Conservation (phyloP, 2,329 filamentous ascomycete species). For the Fusarium sp. region DNA sequence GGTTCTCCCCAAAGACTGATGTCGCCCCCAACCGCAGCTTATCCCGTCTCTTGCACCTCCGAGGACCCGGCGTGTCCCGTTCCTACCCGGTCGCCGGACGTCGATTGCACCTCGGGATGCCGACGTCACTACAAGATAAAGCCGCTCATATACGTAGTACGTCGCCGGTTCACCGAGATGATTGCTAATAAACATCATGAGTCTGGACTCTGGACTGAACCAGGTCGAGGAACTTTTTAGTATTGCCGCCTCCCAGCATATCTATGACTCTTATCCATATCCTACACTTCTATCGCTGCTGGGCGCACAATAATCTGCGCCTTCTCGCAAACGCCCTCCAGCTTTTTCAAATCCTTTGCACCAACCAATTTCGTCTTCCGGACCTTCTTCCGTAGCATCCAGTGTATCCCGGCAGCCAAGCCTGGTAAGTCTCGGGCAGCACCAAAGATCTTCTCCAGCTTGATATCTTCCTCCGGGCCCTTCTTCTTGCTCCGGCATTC, state of each 20-base stretch:
- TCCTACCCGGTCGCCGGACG: constrained; percentile 38
- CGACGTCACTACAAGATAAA: constrained; percentile 37
- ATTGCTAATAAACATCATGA: constrained; percentile 3
- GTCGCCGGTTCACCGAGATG: constrained; percentile 13
- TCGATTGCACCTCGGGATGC: constrained; percentile 28
- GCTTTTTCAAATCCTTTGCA: constrained; percentile 59
- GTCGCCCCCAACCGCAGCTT: constrained; percentile 24
- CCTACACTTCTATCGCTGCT: constrained; percentile 30
- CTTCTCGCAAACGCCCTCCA: constrained; percentile 54
- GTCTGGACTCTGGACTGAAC: background rate
- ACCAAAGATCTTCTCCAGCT: constrained; percentile 74
- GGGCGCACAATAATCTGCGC: constrained; percentile 48
- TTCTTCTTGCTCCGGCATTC: constrained; percentile 63
- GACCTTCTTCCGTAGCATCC: constrained; percentile 82
- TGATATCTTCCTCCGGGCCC: constrained; percentile 63
- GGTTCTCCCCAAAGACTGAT: constrained; percentile 23
- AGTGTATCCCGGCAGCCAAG: constrained; percentile 79
- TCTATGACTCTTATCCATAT: background rate
- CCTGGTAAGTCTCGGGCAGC: constrained; percentile 72
- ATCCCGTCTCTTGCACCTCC: constrained; percentile 5
- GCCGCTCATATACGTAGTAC: constrained; percentile 11
- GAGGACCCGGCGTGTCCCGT: constrained; percentile 40
- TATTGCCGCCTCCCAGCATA: background rate
- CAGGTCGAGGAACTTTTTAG: background rate
- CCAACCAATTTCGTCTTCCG: constrained; percentile 69